phyloP scores from a whole-genome alignment of 2,329 filamentous ascomycete species.

The Fusarium sp. region DNA sequence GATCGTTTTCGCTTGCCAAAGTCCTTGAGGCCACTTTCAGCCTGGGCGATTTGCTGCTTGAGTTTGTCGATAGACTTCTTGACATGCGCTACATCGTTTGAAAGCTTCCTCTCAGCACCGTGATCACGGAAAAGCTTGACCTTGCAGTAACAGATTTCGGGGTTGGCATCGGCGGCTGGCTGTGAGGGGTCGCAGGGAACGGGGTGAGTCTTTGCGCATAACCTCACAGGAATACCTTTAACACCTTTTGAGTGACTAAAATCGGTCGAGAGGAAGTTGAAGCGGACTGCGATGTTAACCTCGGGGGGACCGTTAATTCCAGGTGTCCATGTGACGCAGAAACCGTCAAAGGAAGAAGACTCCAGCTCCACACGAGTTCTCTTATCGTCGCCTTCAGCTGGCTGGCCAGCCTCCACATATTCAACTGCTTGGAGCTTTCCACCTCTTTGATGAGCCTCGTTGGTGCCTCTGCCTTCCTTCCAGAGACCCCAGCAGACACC shows the following conservation, averaged over 20 bases:
- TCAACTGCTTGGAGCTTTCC: slow-evolving; percentile 95
- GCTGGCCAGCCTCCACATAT: slow-evolving; percentile 78
- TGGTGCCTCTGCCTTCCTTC: slow-evolving; percentile 97
- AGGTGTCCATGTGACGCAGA: slow-evolving; percentile 89
- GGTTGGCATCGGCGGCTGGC: slow-evolving; percentile 55
- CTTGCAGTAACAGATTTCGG: slow-evolving; percentile 93
- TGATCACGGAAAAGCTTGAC: slow-evolving; percentile 98
- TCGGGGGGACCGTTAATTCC: slow-evolving; percentile 75
- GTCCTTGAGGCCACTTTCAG: slow-evolving; percentile 74
- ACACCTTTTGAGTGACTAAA: slow-evolving; percentile 99
- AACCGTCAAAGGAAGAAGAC: slow-evolving; percentile 88
- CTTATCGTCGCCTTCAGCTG: slow-evolving; percentile 71
- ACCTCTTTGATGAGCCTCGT: slow-evolving; percentile 92
- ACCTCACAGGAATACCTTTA: slow-evolving; percentile 92
- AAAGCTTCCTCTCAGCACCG: slow-evolving; percentile 92
- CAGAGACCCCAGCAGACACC: slow-evolving; percentile 86
- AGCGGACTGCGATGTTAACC: slow-evolving; percentile 89
- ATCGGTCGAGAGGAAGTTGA: slow-evolving; percentile 98
- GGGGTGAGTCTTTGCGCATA: slow-evolving; percentile 89
- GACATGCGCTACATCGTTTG: slow-evolving; percentile 93
- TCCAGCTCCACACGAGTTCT: slow-evolving; percentile 77
- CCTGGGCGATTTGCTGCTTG: slow-evolving; percentile 90
- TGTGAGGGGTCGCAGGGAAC: slow-evolving; percentile 65
- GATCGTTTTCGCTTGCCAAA: slow-evolving; percentile 72
- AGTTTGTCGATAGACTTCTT: slow-evolving; percentile 97